Evolutionary conservation across 2,329 filamentous ascomycete genomes (phyloP), one percentile per base, ranked within the genome.

Genomic region (Septoria linicola): DNA sequence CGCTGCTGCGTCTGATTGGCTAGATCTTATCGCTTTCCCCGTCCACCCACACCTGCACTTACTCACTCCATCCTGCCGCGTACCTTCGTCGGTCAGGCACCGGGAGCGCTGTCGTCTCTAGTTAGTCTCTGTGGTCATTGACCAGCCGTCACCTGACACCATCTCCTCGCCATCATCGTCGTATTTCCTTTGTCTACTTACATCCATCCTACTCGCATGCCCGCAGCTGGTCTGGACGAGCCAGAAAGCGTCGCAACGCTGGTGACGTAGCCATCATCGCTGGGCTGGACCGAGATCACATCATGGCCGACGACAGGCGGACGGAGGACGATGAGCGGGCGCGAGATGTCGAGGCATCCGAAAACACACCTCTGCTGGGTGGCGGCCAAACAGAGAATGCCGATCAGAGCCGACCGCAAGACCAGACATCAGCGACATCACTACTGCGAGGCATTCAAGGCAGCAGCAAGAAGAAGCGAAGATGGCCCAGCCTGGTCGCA

Each of bases 401-500:
- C 32, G 58, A 59, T 23, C 53, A 57, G 41, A 61, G 56, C 40
- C 59, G 61, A 45, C 59, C 62, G 16, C 62, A 60, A 19, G 51
- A 53, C 21, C 56, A 63, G 36, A 46, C 44, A 31, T 61, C 59
- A 4, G 60, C 60, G 13, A 39, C 46, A 41, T 48, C 55, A 10
- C 52, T 52, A 10, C 51, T 63, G 25, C 50, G 53, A 23, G 31
- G 41, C 53, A 34, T 55, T 23, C 37, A 49, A 50, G 65, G 71
- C 51, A 27, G 23, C 35, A 13, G 34, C 23, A 27, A 23, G 19
- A 47, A 45, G 42, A 69, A 71, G 57, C 73, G 84, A 73, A 41
- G 58, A 59, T 95, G 89, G 89, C 85, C 89, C 7, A 92, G 87
- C 31, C 75, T 89, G 25, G 76, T 95, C 31, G 86, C 91, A 23